Conservation (phyloP, 2,329 filamentous ascomycete species). For the Colletotrichum somersetense region DNA sequence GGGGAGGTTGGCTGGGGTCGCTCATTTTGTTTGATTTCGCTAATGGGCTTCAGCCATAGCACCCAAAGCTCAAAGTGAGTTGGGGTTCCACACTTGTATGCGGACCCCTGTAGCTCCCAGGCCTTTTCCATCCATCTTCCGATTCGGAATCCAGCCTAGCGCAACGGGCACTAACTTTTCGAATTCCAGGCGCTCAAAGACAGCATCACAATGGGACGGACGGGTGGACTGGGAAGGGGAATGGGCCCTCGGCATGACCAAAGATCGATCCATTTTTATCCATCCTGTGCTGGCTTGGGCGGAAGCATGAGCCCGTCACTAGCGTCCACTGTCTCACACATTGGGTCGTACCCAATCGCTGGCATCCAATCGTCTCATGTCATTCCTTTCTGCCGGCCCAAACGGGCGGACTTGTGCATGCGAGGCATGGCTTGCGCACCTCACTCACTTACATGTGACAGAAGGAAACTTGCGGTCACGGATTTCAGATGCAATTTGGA, state of each 20-base stretch:
- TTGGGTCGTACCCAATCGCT: constrained; percentile 20
- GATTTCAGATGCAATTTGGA: constrained; percentile 4
- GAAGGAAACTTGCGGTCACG: constrained; percentile 17
- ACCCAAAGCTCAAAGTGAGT: constrained; percentile 23
- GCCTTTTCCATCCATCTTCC: constrained; percentile 4
- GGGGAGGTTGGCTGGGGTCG: constrained; percentile 35
- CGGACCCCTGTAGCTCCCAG: constrained; percentile 27
- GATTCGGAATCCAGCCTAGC: constrained; percentile 22
- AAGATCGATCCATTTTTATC: constrained; percentile 14
- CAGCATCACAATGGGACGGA: constrained; percentile 21
- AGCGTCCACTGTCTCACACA: constrained; percentile 34
- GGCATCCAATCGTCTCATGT: constrained; percentile 33
- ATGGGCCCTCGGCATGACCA: constrained; percentile 20
- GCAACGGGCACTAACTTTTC: constrained; percentile 38
- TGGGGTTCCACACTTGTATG: constrained; percentile 20
- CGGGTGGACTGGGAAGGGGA: not conserved
- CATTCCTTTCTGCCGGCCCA: constrained; percentile 19
- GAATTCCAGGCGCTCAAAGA: constrained; percentile 20
- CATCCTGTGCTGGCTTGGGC: constrained; percentile 13
- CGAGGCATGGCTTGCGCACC: constrained; percentile 1
- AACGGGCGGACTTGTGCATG: constrained; percentile 17
- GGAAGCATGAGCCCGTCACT: constrained; percentile 21
- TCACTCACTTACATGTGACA: constrained; percentile 36
- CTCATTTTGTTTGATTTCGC: constrained; percentile 36
- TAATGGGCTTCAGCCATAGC: not conserved